Percentiles rank a stretch among this genome's conserved stretches.
phyloP scores from a whole-genome alignment of 2,329 filamentous ascomycete species.

The Microsporum canis region DNA sequence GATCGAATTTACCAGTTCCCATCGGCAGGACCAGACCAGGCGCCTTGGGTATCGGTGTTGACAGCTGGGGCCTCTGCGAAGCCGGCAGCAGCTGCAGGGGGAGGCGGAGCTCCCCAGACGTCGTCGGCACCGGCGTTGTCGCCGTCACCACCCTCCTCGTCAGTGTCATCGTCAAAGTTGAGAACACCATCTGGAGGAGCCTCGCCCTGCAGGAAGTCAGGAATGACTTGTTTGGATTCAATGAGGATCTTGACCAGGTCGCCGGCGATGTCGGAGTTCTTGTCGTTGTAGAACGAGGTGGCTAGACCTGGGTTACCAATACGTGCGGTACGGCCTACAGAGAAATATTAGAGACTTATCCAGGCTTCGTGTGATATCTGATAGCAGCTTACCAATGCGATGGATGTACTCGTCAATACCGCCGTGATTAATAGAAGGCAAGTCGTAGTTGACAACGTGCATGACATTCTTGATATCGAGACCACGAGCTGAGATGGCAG shows the following conservation, averaged over 20 bases:
- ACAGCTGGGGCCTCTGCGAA: background rate
- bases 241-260: conserved; percentile 70
- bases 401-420: conserved; percentile 91
- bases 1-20: background rate
- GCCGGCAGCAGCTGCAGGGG: background rate
- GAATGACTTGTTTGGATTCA: conserved; percentile 66
- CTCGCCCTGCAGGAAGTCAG: conserved; percentile 64
- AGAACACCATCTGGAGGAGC: conserved; percentile 33
- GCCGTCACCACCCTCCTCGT: conserved; percentile 28
- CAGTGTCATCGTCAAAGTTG: conserved; percentile 45
- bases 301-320: conserved; percentile 81
- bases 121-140: conserved; percentile 4
- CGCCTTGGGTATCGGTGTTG: background rate
- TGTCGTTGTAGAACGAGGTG: conserved; percentile 76
- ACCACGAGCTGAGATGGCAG: conserved; percentile 75
- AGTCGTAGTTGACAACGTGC: conserved; percentile 88
- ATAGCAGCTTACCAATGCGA: conserved; percentile 60
- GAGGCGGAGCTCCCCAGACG: background rate
- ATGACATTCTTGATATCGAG: conserved; percentile 77
- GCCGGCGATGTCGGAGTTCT: conserved; percentile 58
- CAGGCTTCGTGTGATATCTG: background rate
- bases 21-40: background rate
- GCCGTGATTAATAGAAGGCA: conserved; percentile 63
- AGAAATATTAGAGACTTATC: background rate
- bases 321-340: conserved; percentile 72